Evolutionary conservation across 164 flowering plant species (phyloP).

Genomic region (Hamamelis virginiana): DNA sequence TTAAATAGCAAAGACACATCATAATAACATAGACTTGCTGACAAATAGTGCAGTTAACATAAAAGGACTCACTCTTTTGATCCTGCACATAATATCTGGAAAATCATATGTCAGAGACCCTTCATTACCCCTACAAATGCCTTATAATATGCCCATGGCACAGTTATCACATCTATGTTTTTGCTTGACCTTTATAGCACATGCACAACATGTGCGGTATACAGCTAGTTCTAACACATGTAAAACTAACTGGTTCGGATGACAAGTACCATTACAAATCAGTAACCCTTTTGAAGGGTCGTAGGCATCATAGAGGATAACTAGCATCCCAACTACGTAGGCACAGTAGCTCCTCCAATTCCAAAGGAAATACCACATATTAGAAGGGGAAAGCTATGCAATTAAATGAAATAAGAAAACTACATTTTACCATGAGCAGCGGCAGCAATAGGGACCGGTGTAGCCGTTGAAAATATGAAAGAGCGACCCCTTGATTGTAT

Average conservation of each 20-base stretch:
- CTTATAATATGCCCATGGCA: background rate
- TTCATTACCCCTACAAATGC: background rate
- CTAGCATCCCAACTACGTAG: too few species aligned
- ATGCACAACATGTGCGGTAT: too few species aligned
- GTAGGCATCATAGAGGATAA: too few species aligned
- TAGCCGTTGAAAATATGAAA: constrained; percentile 85
- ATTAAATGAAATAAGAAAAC: background rate
- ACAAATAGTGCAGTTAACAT: background rate
- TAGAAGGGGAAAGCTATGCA: background rate
- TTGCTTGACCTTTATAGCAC: background rate
- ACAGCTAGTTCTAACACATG: too few species aligned
- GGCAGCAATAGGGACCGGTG: constrained; percentile 77
- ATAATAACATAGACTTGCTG: background rate
- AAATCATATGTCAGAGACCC: background rate
- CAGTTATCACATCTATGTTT: background rate
- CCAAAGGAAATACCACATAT: background rate
- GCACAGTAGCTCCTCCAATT: too few species aligned
- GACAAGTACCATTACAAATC: too few species aligned
- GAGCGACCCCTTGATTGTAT: constrained; percentile 87
- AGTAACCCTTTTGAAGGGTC: too few species aligned
- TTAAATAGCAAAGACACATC: background rate
- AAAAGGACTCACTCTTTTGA: background rate
- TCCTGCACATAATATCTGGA: background rate
- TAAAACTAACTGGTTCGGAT: too few species aligned
- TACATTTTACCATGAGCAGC: constrained; percentile 71